Base-by-base conservation (phyloP, 441 rosid species). In the Pelargonium citronellum region DNA sequence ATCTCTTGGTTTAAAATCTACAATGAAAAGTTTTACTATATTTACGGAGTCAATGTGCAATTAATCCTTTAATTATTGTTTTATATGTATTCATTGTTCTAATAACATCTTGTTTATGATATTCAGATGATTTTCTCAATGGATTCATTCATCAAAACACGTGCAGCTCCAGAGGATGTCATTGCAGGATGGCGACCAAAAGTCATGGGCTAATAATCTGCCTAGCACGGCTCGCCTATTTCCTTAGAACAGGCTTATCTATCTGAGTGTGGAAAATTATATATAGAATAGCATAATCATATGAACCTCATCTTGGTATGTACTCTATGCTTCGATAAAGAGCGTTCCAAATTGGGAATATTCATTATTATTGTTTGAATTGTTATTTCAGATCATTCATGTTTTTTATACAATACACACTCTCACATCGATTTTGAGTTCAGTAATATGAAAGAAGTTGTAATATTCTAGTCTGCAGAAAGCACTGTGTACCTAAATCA, bases 141-240 rank as follows among this genome's bases (percentile, higher is more conserved):
- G 80, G 91, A 87, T 6, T 88, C 91, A 0, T 88, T 87, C 1
- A 27, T 47, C 55, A 88, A 84, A 43, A 87, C 94, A 7, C 79
- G 71, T 39, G 88, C 91, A 10, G 80, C 79, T 30, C 81, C 79
- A 37, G 89, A 88, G 70, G 93, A 88, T 67, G 86, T 88, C 1
- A 77, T 88, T 60, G 91, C 80, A 19, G 91, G 93, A 68, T 88
- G 93, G 93, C 88, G 80, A 74, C 92, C 96, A 22, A 91, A 94
- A 82, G 95, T 91, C 64, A 62, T 82, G 86, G 92, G 85, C 70
- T 91, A 74, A 82, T 71, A 47, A 16, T 64, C 61, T 51, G 13
- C 57, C 41, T 5, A 37, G 41, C 41, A 37, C 8, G 41, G 41
- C 41, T 37, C 41, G 0, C 41, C 8, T 47, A 51, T 51, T 13